phyloP scores from a whole-genome alignment of 139 green algal genomes.

The Choricystis sp. region DNA sequence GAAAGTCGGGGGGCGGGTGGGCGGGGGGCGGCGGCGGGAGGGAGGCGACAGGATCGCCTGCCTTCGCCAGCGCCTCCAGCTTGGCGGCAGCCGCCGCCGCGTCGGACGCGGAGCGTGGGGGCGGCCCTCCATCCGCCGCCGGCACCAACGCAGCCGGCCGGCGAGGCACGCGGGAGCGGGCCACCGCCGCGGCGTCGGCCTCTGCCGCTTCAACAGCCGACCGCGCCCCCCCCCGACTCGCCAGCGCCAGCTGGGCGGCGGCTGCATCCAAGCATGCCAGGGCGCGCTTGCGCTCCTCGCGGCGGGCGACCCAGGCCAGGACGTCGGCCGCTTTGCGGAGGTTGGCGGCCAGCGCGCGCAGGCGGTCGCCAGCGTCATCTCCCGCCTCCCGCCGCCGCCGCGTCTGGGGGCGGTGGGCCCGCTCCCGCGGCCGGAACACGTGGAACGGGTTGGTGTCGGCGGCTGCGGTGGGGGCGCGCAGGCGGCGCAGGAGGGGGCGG shows the following conservation, averaged over 20 bases:
- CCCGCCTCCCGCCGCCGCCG: constrained; percentile 64
- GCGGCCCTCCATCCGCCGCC: not conserved
- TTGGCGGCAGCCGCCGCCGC: no score
- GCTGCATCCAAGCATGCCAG: constrained; percentile 22
- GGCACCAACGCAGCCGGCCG: not conserved
- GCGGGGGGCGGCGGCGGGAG: not conserved
- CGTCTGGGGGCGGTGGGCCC: constrained; percentile 73
- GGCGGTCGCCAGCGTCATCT: constrained; percentile 59
- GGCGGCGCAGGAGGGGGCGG: constrained; percentile 69
- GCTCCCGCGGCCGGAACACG: constrained; percentile 84
- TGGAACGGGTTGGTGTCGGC: constrained; percentile 86
- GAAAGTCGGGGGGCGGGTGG: not conserved
- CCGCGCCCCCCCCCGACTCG: not conserved
- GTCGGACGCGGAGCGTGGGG: no score
- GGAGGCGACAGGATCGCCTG: not conserved
- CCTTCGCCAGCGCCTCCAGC: no score
- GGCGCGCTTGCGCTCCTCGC: constrained; percentile 58
- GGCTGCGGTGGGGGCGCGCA: constrained; percentile 56
- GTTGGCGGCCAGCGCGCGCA: constrained; percentile 53
- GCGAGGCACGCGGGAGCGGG: not conserved
- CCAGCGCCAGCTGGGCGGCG: not conserved
- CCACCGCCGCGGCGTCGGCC: not conserved
- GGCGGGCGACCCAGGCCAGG: constrained; percentile 37
- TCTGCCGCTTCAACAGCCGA: not conserved
- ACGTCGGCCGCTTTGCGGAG: constrained; percentile 35